Evolutionary conservation across 192 early-diverging fungal genomes (phyloP).

Genomic region (Coemansia sp.): DNA sequence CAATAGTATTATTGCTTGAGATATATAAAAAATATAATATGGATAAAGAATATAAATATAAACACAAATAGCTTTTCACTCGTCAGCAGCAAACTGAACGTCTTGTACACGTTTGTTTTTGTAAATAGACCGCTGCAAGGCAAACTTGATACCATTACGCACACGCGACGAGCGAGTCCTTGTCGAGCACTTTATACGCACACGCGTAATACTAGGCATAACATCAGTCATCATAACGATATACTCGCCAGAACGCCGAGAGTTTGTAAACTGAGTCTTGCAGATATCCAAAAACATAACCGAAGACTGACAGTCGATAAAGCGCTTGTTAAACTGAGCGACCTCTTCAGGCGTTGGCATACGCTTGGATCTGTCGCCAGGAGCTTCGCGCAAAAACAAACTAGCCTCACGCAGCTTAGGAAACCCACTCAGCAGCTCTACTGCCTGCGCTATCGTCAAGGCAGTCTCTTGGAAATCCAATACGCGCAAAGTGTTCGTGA

Average conservation of each 20-base stretch:
- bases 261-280: neutral
- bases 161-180: neutral
- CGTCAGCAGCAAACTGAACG: neutral
- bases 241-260: conserved; percentile 17
- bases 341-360: neutral
- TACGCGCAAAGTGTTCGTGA: conserved; percentile 3
- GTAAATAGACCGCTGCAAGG: conserved; percentile 12
- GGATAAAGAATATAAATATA: neutral
- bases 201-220: conserved; percentile 10
- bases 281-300: conserved; percentile 10
- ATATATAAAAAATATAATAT: neutral
- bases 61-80: neutral
- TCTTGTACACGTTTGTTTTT: neutral
- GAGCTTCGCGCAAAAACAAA: neutral
- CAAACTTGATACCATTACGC: conserved; percentile 8
- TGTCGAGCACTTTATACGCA: conserved; percentile 2
- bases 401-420: conserved; percentile 4
- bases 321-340: conserved; percentile 12
- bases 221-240: conserved; percentile 26
- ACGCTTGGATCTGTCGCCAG: conserved; percentile 1
- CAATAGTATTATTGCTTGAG: neutral
- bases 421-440: conserved; percentile 9
- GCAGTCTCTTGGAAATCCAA: conserved; percentile 13
- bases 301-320: conserved; percentile 8
- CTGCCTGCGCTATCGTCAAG: conserved; percentile 1